These are phyloP conservation scores for Ballota nigra DNA, from an alignment of 257 asterid species.

Conservation along the genomic window DNA sequence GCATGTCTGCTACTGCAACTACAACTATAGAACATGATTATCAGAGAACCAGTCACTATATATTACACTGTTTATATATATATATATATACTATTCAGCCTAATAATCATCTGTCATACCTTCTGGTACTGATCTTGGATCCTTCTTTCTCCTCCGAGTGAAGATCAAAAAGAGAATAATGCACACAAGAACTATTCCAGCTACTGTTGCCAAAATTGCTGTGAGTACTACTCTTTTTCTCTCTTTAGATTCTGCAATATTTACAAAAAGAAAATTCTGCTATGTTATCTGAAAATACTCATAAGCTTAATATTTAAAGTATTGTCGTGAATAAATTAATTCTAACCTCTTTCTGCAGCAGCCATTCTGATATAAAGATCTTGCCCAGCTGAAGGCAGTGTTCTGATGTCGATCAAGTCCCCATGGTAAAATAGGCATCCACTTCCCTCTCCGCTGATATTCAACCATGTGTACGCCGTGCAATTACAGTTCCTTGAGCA, in stretches of 20 bases:
- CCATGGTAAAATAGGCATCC: conserved; percentile 18
- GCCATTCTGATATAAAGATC: conserved; percentile 26
- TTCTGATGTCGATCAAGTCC: conserved; percentile 8
- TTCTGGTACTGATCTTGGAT: background rate
- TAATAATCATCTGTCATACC: background rate
- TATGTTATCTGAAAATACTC: too few species aligned
- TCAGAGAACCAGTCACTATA: background rate
- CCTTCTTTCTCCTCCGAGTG: background rate
- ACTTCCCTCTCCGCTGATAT: background rate
- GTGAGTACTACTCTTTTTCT: background rate
- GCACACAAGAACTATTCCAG: background rate
- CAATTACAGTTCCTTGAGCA: conserved; percentile 41
- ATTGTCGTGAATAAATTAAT: background rate
- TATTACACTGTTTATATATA: background rate
- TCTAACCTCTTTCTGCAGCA: background rate
- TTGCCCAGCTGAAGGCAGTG: background rate
- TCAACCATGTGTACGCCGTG: conserved; percentile 28
- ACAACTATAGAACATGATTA: background rate
- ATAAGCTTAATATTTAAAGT: background rate
- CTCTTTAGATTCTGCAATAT: background rate
- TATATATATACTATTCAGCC: background rate
- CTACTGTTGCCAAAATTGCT: background rate
- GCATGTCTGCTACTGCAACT: conserved; percentile 4
- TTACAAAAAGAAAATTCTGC: background rate
- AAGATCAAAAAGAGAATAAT: background rate